A percentile compares a stretch with the other conserved stretches of the same genome.
Conservation (phyloP, 2,329 filamentous ascomycete species). For the Fusarium pilosicola region DNA sequence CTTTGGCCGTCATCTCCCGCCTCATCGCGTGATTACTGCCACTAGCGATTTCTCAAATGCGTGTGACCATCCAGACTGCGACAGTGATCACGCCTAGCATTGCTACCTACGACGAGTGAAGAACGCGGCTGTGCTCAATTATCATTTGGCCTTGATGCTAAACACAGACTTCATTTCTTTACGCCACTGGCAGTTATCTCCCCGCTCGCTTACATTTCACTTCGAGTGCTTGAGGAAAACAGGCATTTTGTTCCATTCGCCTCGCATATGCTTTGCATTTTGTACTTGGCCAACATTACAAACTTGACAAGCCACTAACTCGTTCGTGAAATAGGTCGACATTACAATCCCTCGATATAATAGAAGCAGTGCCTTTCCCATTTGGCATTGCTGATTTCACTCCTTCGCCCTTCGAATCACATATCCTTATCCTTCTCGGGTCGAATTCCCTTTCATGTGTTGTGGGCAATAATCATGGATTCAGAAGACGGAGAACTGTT, state of each 20-base stretch:
- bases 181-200: background rate
- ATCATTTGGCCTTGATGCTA: conserved; percentile 24
- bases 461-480: conserved; percentile 71
- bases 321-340: conserved; percentile 37
- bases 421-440: conserved; percentile 1
- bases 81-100: conserved; percentile 26
- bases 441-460: conserved; percentile 38
- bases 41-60: conserved; percentile 31
- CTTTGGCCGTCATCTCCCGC: conserved; percentile 24
- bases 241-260: conserved; percentile 1
- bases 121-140: conserved; percentile 26
- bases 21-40: conserved; percentile 41
- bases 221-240: conserved; percentile 4
- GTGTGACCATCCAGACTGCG: conserved; percentile 38
- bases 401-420: conserved; percentile 3
- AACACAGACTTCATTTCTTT: conserved; percentile 6
- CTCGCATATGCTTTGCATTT: conserved; percentile 16
- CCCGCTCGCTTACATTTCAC: conserved; percentile 4
- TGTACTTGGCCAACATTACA: conserved; percentile 9
- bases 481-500: conserved; percentile 91
- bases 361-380: conserved; percentile 7
- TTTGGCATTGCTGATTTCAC: conserved; percentile 9
- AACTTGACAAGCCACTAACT: conserved; percentile 33
- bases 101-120: conserved; percentile 25
- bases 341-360: conserved; percentile 27